Evolutionary conservation across 495 filamentous ascomycete genomes (phyloP).

Genomic region (Lophiotrema nucula): DNA sequence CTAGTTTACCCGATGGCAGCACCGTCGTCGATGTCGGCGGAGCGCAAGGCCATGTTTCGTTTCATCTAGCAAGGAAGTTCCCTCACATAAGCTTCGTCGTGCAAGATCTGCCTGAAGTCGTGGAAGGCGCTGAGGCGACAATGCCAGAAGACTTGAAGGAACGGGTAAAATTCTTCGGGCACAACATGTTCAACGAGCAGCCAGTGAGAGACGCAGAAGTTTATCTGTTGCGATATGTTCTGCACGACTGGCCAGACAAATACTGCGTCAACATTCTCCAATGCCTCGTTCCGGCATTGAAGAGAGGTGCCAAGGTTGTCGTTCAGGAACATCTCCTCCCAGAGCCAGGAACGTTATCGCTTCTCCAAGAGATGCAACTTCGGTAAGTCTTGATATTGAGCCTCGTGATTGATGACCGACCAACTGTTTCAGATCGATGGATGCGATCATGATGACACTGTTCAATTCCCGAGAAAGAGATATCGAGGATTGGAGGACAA

Average conservation of each 20-base stretch:
- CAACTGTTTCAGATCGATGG: background rate
- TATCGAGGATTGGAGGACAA: background rate
- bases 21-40: slow-evolving; percentile 50
- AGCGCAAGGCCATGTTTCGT: slow-evolving; percentile 53
- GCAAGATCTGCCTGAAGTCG: slow-evolving; percentile 54
- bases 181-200: slow-evolving; percentile 59
- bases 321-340: slow-evolving; percentile 7
- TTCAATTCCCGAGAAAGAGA: slow-evolving; percentile 10
- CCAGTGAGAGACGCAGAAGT: slow-evolving; percentile 52
- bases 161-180: slow-evolving; percentile 47
- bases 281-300: background rate
- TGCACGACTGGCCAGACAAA: slow-evolving; percentile 27
- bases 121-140: slow-evolving; percentile 46
- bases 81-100: slow-evolving; percentile 54
- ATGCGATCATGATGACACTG: slow-evolving; percentile 5
- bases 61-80: slow-evolving; percentile 49
- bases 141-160: slow-evolving; percentile 42
- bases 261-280: slow-evolving; percentile 3
- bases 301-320: slow-evolving; percentile 8
- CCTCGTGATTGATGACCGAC: background rate
- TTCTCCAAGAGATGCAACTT: slow-evolving; percentile 11
- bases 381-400: background rate
- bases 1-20: background rate
- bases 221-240: slow-evolving; percentile 16
- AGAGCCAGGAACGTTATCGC: slow-evolving; percentile 6